Evolutionary conservation across 2,329 filamentous ascomycete genomes (phyloP), one percentile per base, ranked within the genome.

Genomic region (Fusarium stilboides): DNA sequence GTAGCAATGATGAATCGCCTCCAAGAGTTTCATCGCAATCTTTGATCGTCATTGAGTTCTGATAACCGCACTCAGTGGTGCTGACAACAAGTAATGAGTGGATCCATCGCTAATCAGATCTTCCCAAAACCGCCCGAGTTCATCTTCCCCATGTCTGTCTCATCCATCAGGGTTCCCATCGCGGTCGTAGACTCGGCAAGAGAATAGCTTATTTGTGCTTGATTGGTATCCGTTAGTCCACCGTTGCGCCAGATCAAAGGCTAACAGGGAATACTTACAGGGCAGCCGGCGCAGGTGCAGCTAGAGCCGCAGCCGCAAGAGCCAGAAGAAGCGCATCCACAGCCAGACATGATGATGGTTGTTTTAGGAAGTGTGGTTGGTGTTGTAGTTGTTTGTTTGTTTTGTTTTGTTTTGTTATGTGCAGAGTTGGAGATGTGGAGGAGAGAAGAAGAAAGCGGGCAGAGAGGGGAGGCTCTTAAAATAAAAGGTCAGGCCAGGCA

Each of bases 221-320:
- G 65, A 73, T 74, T 73, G 68, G 70, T 50, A 55, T 55, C 10
- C 51, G 51, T 74, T 61, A 74, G 69, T 49, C 36, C 54, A 57
- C 39, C 26, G 17, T 31, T 45, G 39, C 46, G 47, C 54, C 66
- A 62, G n/a, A 57, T 45, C 58, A 19, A 40, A 39, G 58, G 47
- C 51, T 46, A 49, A 39, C 57, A 68, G 45, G 63, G 47, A 49
- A 26, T 28, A 77, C 81, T 74, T 79, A 83, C 82, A 70, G 81
- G 81, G 80, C 82, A 83, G 74, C 76, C 76, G 46, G 75, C 68
- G 70, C 82, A 83, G 68, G 80, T 78, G 80, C 82, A 83, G 76
- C 68, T 42, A 31, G 76, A 73, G 72, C 81, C 81, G 75, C 82
- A 83, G 74, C 75, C 73, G 75, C 82, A 83, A 54, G 78, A 73